Conservation (phyloP, 805 yeast genomes). For the Lachancea meyersii region DNA sequence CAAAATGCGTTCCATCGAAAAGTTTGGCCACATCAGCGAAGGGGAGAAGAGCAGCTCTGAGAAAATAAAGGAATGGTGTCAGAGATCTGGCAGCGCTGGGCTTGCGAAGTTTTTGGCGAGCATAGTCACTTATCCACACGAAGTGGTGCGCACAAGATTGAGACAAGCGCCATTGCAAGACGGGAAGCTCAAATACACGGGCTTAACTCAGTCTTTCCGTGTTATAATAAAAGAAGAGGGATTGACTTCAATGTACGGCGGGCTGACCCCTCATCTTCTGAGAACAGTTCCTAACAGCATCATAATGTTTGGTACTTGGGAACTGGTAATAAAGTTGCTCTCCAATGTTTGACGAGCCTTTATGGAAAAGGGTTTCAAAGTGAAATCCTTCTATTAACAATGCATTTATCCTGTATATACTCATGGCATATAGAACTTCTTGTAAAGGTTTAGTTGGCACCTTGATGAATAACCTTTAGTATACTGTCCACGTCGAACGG, state of each 20-base stretch:
- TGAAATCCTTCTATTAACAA: background rate
- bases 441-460: slow-evolving; percentile 17
- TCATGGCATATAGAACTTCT: slow-evolving; percentile 1
- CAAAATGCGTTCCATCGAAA: slow-evolving; percentile 42
- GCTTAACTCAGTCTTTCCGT: slow-evolving; percentile 79
- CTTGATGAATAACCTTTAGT: slow-evolving; percentile 42
- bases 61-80: slow-evolving; percentile 80
- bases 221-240: slow-evolving; percentile 91
- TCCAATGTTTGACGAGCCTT: slow-evolving; percentile 26
- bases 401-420: slow-evolving; percentile 12
- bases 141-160: slow-evolving; percentile 89
- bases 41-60: slow-evolving; percentile 44
- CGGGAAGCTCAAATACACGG: slow-evolving; percentile 82
- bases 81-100: slow-evolving; percentile 96
- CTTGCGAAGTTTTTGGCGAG: slow-evolving; percentile 92
- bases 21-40: slow-evolving; percentile 31
- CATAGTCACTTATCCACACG: slow-evolving; percentile 91
- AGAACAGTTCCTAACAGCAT: slow-evolving; percentile 97
- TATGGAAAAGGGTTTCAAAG: background rate
- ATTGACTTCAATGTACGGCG: slow-evolving; percentile 88
- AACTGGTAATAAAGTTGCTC: slow-evolving; percentile 59
- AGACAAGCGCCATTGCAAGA: slow-evolving; percentile 87
- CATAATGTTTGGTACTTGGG: slow-evolving; percentile 99
- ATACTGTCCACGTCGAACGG: slow-evolving; percentile 37
- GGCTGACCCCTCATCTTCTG: slow-evolving; percentile 91